phyloP scores from a whole-genome alignment of 768 basidiomycete species.

The Suillus subaureus region DNA sequence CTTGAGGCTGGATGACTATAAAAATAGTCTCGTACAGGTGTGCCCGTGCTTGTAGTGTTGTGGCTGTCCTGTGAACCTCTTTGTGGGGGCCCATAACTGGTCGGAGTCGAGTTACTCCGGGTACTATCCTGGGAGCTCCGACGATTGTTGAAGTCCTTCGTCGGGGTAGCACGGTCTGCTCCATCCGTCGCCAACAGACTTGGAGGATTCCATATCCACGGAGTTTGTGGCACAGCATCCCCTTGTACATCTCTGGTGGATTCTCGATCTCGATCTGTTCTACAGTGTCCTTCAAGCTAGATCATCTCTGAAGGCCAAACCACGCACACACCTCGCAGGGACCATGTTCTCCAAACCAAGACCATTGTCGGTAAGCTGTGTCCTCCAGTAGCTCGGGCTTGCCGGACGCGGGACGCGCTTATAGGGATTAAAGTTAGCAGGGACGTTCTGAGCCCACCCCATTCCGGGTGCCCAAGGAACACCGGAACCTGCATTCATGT shows the following conservation, averaged over 20 bases:
- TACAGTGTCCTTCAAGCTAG: slow-evolving; percentile 16
- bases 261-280: slow-evolving; percentile 18
- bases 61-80: slow-evolving; percentile 24
- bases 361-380: slow-evolving; percentile 59
- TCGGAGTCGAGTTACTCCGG: slow-evolving; percentile 30
- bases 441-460: slow-evolving; percentile 26
- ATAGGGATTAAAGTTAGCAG: slow-evolving; percentile 55
- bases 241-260: slow-evolving; percentile 37
- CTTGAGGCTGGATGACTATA: slow-evolving; percentile 15
- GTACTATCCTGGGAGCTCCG: slow-evolving; percentile 23
- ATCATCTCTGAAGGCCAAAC: neutral
- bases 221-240: slow-evolving; percentile 51
- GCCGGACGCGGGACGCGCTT: slow-evolving; percentile 64
- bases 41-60: slow-evolving; percentile 12
- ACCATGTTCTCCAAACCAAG: slow-evolving; percentile 69
- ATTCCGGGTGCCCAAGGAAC: slow-evolving; percentile 35
- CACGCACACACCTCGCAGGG: slow-evolving; percentile 50
- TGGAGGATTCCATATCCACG: slow-evolving; percentile 75
- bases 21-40: slow-evolving; percentile 27
- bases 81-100: slow-evolving; percentile 26
- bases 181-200: slow-evolving; percentile 39
- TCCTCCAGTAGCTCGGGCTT: slow-evolving; percentile 66
- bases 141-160: slow-evolving; percentile 13
- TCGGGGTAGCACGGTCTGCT: slow-evolving; percentile 15
- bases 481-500: slow-evolving; percentile 22